Evolutionary conservation across 1,284 basidiomycete species (phyloP).

Genomic region (Meripilus lineatus): DNA sequence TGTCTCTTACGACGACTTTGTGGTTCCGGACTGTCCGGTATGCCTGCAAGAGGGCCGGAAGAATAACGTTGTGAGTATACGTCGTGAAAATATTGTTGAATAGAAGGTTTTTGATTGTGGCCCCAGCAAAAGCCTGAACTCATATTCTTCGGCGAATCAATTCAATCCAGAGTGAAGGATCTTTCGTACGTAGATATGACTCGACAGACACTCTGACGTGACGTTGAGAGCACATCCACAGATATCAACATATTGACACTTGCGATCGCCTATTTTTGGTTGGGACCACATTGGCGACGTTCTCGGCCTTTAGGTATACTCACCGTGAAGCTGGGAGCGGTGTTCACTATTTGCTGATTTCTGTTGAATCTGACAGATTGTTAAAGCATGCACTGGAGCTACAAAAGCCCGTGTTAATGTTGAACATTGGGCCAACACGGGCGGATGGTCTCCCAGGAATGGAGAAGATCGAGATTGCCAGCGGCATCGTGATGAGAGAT

Average conservation of each 20-base stretch:
- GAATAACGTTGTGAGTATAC: conserved; percentile 46
- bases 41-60: conserved; percentile 53
- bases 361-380: conserved; percentile 40
- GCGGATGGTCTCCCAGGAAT: conserved; percentile 72
- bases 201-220: background rate
- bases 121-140: conserved; percentile 76
- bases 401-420: conserved; percentile 71
- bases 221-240: conserved; percentile 25
- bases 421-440: conserved; percentile 85
- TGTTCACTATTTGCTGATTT: background rate
- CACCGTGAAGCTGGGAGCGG: background rate
- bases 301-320: conserved; percentile 77
- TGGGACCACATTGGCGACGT: conserved; percentile 89
- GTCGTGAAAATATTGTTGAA: conserved; percentile 7
- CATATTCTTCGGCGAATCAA: conserved; percentile 88
- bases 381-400: conserved; percentile 75
- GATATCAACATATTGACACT: conserved; percentile 56
- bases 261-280: conserved; percentile 72
- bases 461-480: conserved; percentile 72
- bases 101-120: too few relatives aligned
- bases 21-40: conserved; percentile 70
- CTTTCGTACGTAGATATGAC: conserved; percentile 53
- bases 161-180: conserved; percentile 56
- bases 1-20: conserved; percentile 69
- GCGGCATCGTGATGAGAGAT: conserved; percentile 64